A percentile compares a stretch with the other conserved stretches of the same genome.
These are phyloP conservation scores for Monilinia polystroma DNA, from an alignment of 2,329 filamentous ascomycete species.

Conservation along the genomic window DNA sequence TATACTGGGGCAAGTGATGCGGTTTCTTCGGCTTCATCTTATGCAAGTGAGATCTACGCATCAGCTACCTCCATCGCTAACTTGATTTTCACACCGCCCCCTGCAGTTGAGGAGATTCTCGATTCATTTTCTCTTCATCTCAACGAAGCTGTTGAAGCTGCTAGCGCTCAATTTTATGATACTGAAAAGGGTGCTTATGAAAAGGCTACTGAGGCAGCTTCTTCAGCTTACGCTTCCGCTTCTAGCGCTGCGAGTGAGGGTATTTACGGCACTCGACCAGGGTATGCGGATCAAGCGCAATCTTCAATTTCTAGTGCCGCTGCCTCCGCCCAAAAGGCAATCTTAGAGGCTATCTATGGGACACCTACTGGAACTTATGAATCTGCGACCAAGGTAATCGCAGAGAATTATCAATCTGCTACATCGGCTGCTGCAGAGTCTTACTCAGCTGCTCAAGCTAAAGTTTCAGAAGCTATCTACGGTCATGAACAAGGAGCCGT, in stretches of 20 bases:
- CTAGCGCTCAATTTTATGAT: constrained; percentile 57
- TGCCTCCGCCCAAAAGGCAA: constrained; percentile 53
- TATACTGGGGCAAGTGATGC: constrained; percentile 55
- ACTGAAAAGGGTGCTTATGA: constrained; percentile 53
- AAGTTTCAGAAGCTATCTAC: constrained; percentile 32
- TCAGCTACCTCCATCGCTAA: constrained; percentile 47
- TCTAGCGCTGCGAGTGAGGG: constrained; percentile 52
- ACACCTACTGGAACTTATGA: constrained; percentile 45
- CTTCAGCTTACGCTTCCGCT: constrained; percentile 52
- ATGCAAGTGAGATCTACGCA: constrained; percentile 48
- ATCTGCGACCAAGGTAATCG: constrained; percentile 30
- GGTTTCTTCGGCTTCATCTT: constrained; percentile 51
- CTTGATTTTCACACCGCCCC: constrained; percentile 55
- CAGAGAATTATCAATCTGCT: constrained; percentile 30
- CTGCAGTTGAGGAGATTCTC: constrained; percentile 57
- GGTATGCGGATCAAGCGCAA: constrained; percentile 54
- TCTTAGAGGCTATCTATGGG: constrained; percentile 58
- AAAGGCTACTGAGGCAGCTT: constrained; percentile 53
- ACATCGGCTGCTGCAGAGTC: constrained; percentile 26
- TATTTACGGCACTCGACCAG: constrained; percentile 54
- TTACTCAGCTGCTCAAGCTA: constrained; percentile 25
- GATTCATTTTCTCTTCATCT: constrained; percentile 56
- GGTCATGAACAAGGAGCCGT: constrained; percentile 36
- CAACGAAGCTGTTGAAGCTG: constrained; percentile 58
- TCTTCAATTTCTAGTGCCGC: constrained; percentile 54